Percentiles rank a stretch among this genome's conserved stretches.
Evolutionary conservation across 2,329 filamentous ascomycete species (phyloP).

Genomic region (Xylariaceae sp.): DNA sequence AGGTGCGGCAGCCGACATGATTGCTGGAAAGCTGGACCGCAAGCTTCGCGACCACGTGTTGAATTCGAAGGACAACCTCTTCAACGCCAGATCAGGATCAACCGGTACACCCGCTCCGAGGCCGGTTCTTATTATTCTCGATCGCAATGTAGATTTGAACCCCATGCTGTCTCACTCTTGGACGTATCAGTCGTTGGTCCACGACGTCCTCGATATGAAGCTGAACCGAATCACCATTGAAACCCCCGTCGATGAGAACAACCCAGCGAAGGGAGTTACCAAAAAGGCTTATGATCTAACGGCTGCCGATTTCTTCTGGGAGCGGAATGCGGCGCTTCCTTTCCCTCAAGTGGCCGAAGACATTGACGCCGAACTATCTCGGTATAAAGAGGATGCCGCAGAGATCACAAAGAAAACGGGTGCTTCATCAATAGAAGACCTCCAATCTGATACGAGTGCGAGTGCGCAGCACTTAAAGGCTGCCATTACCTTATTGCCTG

Average conservation of each 20-base stretch:
- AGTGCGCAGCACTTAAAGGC: slow-evolving; percentile 94
- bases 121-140: slow-evolving; percentile 87
- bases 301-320: slow-evolving; percentile 93
- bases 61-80: slow-evolving; percentile 96
- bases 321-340: slow-evolving; percentile 80
- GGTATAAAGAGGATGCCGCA: slow-evolving; percentile 91
- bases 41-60: slow-evolving; percentile 95
- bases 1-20: slow-evolving; percentile 87
- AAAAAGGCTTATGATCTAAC: slow-evolving; percentile 90
- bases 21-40: slow-evolving; percentile 86
- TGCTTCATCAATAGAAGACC: slow-evolving; percentile 83
- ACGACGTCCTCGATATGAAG: slow-evolving; percentile 67
- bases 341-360: slow-evolving; percentile 97
- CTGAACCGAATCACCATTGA: slow-evolving; percentile 94
- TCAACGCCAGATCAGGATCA: slow-evolving; percentile 57
- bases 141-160: slow-evolving; percentile 91
- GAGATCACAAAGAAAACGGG: slow-evolving; percentile 95
- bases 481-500: slow-evolving; percentile 86
- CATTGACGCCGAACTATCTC: slow-evolving; percentile 86
- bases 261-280: slow-evolving; percentile 66
- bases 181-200: slow-evolving; percentile 69
- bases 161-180: slow-evolving; percentile 98
- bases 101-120: slow-evolving; percentile 64
- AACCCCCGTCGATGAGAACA: slow-evolving; percentile 69
- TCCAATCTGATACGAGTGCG: slow-evolving; percentile 81